Percentiles rank a stretch among this genome's conserved stretches.
Conservation (phyloP, 1,139 yeast species). For the Yamadazyma jaroonii region DNA sequence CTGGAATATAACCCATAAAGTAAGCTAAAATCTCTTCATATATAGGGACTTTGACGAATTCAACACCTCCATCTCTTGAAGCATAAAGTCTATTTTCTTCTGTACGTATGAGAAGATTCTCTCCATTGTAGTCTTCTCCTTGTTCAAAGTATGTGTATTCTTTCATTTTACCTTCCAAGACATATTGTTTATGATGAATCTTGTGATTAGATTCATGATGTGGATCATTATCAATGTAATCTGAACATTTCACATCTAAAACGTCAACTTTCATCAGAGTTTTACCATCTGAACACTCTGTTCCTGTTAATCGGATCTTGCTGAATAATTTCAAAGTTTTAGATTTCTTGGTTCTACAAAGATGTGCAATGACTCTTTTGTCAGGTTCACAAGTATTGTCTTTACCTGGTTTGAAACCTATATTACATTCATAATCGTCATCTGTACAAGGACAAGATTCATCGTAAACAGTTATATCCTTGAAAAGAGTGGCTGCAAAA, state of each 20-base stretch:
- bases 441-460: slow-evolving; percentile 66
- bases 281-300: slow-evolving; percentile 41
- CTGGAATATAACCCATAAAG: slow-evolving; percentile 60
- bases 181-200: slow-evolving; percentile 19
- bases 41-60: slow-evolving; percentile 49
- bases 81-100: slow-evolving; percentile 49
- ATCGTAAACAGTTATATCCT: slow-evolving; percentile 54
- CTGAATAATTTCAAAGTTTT: slow-evolving; percentile 28
- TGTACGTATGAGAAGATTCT: slow-evolving; percentile 70
- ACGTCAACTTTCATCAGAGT: slow-evolving; percentile 28
- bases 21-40: slow-evolving; percentile 52
- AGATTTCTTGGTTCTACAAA: slow-evolving; percentile 23
- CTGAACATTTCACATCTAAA: slow-evolving; percentile 34
- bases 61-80: slow-evolving; percentile 77
- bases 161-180: slow-evolving; percentile 43
- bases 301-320: slow-evolving; percentile 47
- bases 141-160: slow-evolving; percentile 60
- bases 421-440: slow-evolving; percentile 71
- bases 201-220: slow-evolving; percentile 18
- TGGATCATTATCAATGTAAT: slow-evolving; percentile 29
- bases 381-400: slow-evolving; percentile 54
- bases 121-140: slow-evolving; percentile 46
- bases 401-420: slow-evolving; percentile 47
- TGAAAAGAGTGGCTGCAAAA: slow-evolving; percentile 58
- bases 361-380: slow-evolving; percentile 21